Conservation (phyloP, 2,329 filamentous ascomycete species). For the Ilyonectria mors-panacis region DNA sequence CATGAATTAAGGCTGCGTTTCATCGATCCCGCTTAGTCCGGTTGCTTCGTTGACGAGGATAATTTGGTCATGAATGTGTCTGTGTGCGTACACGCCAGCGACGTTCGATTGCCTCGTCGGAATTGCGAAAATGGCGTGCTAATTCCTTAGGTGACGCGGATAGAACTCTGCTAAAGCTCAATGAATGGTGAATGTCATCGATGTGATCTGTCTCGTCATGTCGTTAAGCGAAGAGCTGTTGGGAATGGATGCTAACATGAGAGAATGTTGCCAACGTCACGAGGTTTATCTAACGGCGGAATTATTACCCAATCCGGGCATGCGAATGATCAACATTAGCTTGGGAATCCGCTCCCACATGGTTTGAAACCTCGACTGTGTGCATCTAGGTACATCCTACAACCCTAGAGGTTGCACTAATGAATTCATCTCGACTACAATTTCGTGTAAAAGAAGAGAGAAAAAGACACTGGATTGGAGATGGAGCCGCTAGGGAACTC, state of each 20-base stretch:
- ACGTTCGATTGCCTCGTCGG: slow-evolving; percentile 3
- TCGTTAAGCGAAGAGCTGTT: neutral
- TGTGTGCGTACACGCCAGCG: neutral
- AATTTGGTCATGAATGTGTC: neutral
- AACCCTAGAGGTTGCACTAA: slow-evolving; percentile 5
- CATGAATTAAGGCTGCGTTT: slow-evolving; percentile 22
- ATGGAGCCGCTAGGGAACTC: slow-evolving; percentile 11
- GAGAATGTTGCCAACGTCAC: slow-evolving; percentile 22
- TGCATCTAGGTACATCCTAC: neutral
- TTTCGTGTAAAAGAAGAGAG: neutral
- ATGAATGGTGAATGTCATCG: neutral
- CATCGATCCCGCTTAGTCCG: slow-evolving; percentile 21
- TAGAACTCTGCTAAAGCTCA: neutral
- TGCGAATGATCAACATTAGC: slow-evolving; percentile 10
- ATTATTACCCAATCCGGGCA: slow-evolving; percentile 3
- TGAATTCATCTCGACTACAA: neutral
- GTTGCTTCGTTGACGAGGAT: slow-evolving; percentile 24
- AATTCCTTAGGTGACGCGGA: neutral
- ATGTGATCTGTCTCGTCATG: neutral
- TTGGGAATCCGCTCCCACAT: slow-evolving; percentile 5
- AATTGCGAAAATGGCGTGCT: neutral
- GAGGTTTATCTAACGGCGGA: slow-evolving; percentile 2
- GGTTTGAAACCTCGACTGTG: slow-evolving; percentile 19
- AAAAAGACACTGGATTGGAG: neutral
- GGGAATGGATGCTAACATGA: slow-evolving; percentile 2